Conservation (phyloP, 768 basidiomycete genomes). For the Coprinopsis sp. region DNA sequence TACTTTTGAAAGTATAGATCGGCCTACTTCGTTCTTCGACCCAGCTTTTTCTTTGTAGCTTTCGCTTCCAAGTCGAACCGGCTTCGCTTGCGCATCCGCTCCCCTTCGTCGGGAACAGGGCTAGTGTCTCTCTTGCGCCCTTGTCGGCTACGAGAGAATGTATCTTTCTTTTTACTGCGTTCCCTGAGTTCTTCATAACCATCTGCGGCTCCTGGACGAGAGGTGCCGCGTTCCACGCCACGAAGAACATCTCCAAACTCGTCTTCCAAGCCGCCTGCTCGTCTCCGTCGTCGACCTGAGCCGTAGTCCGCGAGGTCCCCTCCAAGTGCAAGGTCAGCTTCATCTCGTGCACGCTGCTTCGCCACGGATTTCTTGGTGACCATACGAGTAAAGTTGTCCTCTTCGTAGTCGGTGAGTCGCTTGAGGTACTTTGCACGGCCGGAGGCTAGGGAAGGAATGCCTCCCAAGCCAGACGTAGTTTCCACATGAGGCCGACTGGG, state of each 20-base stretch:
- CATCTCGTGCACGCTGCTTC: conserved; percentile 67
- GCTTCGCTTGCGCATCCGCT: conserved; percentile 37
- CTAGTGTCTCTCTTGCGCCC: conserved; percentile 18
- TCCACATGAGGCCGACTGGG: conserved; percentile 67
- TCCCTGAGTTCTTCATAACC: conserved; percentile 80
- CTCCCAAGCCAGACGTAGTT: conserved; percentile 68
- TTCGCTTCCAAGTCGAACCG: conserved; percentile 48
- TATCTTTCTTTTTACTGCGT: conserved; percentile 58
- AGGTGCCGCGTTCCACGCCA: conserved; percentile 47
- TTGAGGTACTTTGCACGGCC: conserved; percentile 76
- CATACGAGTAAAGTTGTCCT: conserved; percentile 88
- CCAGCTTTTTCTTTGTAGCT: conserved; percentile 31
- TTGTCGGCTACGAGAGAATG: conserved; percentile 54
- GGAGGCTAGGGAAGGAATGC: conserved; percentile 50
- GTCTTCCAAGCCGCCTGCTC: conserved; percentile 72
- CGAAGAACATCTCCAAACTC: conserved; percentile 80
- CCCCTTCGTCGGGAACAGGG: conserved; percentile 24
- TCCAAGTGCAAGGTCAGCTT: conserved; percentile 84
- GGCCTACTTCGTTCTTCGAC: conserved; percentile 3
- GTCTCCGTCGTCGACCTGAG: conserved; percentile 47
- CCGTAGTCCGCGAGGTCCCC: conserved; percentile 46
- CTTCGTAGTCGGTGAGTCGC: conserved; percentile 84
- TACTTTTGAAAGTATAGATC: background rate
- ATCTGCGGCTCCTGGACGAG: conserved; percentile 44
- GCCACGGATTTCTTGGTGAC: conserved; percentile 88